Evolutionary conservation across 495 filamentous ascomycete genomes (phyloP).

Genomic region (Talaromyces trachyspermus): DNA sequence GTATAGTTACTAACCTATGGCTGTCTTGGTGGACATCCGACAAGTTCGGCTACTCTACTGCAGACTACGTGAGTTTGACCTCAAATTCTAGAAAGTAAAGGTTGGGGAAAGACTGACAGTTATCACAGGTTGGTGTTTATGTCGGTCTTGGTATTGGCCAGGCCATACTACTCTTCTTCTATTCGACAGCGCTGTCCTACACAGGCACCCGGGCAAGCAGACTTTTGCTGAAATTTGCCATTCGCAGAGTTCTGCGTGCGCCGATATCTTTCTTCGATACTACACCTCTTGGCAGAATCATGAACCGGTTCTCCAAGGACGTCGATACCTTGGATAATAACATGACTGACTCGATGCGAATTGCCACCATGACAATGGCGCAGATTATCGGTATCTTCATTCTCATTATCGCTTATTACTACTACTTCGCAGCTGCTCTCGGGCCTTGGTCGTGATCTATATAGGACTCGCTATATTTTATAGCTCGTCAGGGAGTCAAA

Average conservation of each 20-base stretch:
- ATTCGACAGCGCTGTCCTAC: slow-evolving; percentile 22
- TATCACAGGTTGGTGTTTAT: slow-evolving; percentile 5
- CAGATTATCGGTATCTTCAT: slow-evolving; percentile 12
- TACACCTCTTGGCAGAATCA: slow-evolving; percentile 39
- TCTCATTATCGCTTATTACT: slow-evolving; percentile 11
- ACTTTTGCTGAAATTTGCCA: slow-evolving; percentile 34
- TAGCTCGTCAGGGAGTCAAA: slow-evolving; percentile 54
- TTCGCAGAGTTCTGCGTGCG: slow-evolving; percentile 37
- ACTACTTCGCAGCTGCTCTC: slow-evolving; percentile 11
- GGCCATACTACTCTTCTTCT: slow-evolving; percentile 14
- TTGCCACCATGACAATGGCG: slow-evolving; percentile 12
- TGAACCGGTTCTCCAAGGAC: slow-evolving; percentile 45
- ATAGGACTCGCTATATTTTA: slow-evolving; percentile 49
- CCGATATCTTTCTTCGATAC: slow-evolving; percentile 45
- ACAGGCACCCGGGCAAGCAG: slow-evolving; percentile 31
- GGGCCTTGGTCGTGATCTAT: slow-evolving; percentile 20
- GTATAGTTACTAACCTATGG: slow-evolving; percentile 85
- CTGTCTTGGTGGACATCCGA: slow-evolving; percentile 85
- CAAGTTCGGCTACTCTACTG: slow-evolving; percentile 52
- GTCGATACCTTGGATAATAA: slow-evolving; percentile 32
- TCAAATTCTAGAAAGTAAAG: too few relatives aligned
- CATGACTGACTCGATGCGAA: slow-evolving; percentile 24
- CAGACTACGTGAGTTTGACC: slow-evolving; percentile 79
- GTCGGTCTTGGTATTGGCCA: slow-evolving; percentile 6
- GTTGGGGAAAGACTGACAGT: too few relatives aligned